Evolutionary conservation across 441 rosid genomes (phyloP), one percentile per base, ranked within the genome.

Genomic region (Biscutella laevigata): DNA sequence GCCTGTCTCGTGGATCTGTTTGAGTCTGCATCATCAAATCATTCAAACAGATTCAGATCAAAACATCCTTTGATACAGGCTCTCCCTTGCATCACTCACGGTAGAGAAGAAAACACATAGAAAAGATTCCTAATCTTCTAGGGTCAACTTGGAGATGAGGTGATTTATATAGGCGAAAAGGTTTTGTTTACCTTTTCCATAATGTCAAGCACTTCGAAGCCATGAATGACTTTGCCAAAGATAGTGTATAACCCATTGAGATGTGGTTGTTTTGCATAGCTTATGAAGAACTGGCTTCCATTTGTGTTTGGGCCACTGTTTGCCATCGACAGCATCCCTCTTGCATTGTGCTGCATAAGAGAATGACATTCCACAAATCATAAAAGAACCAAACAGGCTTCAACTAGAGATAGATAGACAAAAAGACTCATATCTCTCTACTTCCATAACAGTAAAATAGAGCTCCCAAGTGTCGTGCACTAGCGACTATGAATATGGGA

Each of bases 251-350:
- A 51, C 44, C 99, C 97, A 68, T 92, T 86, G 42, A 88, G 94
- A 74, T 88, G 97, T 15, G 95, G 99, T 65, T 88, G 97, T 74
- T 92, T 88, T 4, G 84, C 95, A 28, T 82, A 92, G 13, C 74
- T 28, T 12, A 92, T 45, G 71, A 92, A 92, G 69, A 92, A 92
- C 67, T 92, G 99, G 80, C 97, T 86, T 59, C 90, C 99, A n/a
- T 86, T 88, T 21, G 99, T 92, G 61, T 92, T 88, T 35, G 99
- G 95, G 11, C 99, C 97, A 44, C 95, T 92, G 57, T 92, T 86
- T 50, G 99, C 99, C 99, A 92, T 92, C 11, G 97, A 48, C 12
- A 92, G 68, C 48, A 76, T 82, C 36, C 96, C 96, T 72, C 98
- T 84, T n/a, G 95, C 92, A 64, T 84, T 88, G 62, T 88, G 96